phyloP scores from a whole-genome alignment of 768 basidiomycete species.

The Saitozyma podzolica region DNA sequence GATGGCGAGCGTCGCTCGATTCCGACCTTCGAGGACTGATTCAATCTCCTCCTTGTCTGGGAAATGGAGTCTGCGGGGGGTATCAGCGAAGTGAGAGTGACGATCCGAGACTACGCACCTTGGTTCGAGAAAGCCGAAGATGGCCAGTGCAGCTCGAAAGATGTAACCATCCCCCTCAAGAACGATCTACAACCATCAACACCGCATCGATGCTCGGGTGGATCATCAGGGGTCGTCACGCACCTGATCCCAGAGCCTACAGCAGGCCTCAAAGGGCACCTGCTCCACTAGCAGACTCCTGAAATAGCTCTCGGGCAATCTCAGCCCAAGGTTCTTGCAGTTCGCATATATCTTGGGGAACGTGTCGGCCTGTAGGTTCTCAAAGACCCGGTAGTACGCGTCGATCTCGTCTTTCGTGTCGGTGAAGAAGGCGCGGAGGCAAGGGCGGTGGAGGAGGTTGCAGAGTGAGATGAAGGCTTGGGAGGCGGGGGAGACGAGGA shows the following conservation, averaged over 20 bases:
- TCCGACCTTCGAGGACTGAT: slow-evolving; percentile 47
- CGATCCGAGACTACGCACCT: slow-evolving; percentile 22
- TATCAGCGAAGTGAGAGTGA: neutral
- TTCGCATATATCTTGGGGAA: slow-evolving; percentile 52
- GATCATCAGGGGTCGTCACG: slow-evolving; percentile 1
- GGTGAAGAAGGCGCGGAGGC: slow-evolving; percentile 46
- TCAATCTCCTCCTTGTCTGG: slow-evolving; percentile 49
- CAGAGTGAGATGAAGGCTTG: slow-evolving; percentile 43
- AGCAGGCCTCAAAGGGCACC: slow-evolving; percentile 47
- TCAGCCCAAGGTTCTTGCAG: slow-evolving; percentile 47
- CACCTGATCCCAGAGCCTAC: slow-evolving; percentile 50
- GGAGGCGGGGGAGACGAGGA: slow-evolving; percentile 41
- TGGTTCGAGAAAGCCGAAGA: slow-evolving; percentile 51
- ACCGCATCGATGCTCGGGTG: neutral
- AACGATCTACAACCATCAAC: slow-evolving; percentile 26
- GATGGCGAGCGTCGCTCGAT: slow-evolving; percentile 44
- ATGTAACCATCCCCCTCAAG: slow-evolving; percentile 51
- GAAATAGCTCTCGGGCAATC: slow-evolving; percentile 49
- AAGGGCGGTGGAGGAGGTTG: slow-evolving; percentile 47
- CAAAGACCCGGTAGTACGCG: slow-evolving; percentile 50
- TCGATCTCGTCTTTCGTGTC: slow-evolving; percentile 45
- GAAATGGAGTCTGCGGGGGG: slow-evolving; percentile 36
- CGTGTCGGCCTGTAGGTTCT: slow-evolving; percentile 48
- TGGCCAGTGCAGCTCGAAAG: slow-evolving; percentile 47
- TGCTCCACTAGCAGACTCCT: slow-evolving; percentile 48